Evolutionary conservation across 2,329 filamentous ascomycete genomes (phyloP).

Genomic region (Peltaster fructicola): DNA sequence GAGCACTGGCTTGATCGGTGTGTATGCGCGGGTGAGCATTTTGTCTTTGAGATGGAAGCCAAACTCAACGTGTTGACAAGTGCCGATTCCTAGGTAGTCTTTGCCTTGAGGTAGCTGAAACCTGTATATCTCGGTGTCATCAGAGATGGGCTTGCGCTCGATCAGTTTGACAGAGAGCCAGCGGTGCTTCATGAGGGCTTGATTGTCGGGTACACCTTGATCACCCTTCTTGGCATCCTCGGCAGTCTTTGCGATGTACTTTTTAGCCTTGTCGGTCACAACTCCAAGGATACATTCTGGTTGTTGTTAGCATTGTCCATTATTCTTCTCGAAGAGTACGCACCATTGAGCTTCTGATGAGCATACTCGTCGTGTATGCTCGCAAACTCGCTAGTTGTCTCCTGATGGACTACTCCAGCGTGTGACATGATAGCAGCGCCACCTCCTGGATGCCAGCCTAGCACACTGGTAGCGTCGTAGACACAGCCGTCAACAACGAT

Average conservation of each 20-base stretch:
- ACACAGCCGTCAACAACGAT: conserved; percentile 35
- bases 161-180: conserved; percentile 30
- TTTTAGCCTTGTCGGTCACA: conserved; percentile 31
- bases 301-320: no score
- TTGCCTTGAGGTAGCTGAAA: conserved; percentile 26
- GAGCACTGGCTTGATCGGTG: conserved; percentile 31
- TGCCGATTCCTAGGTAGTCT: conserved; percentile 29
- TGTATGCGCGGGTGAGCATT: conserved; percentile 35
- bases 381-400: conserved; percentile 32
- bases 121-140: conserved; percentile 30
- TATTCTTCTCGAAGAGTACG: conserved; percentile 7
- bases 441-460: conserved; percentile 34
- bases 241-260: conserved; percentile 29
- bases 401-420: conserved; percentile 31
- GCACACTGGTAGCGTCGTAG: conserved; percentile 31
- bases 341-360: conserved; percentile 30
- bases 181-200: conserved; percentile 26
- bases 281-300: conserved; percentile 34
- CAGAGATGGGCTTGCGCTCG: conserved; percentile 22
- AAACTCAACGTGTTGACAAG: conserved; percentile 35
- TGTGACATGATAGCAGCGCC: conserved; percentile 31
- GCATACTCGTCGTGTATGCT: conserved; percentile 36
- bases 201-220: no score
- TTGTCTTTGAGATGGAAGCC: conserved; percentile 35
- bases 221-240: conserved; percentile 23